Evolutionary conservation across 768 basidiomycete genomes (phyloP).

Genomic region (Erythrobasidium yunnanense): DNA sequence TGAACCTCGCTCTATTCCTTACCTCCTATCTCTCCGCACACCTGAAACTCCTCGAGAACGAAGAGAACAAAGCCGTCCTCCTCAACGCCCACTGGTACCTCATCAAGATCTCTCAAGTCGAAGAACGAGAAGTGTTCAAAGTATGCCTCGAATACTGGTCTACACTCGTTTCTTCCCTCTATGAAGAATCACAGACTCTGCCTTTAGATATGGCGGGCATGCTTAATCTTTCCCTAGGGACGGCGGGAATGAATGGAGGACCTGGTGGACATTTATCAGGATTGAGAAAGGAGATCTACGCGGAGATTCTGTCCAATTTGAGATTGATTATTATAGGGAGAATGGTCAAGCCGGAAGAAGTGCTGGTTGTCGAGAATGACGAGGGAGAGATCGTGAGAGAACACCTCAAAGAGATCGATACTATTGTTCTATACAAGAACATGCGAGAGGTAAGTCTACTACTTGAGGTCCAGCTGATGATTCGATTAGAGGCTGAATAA

Average conservation of each 20-base stretch:
- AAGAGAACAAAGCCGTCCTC: conserved; percentile 76
- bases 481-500: not conserved
- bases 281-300: conserved; percentile 85
- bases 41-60: conserved; percentile 84
- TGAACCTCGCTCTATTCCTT: conserved; percentile 94
- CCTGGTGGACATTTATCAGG: too few relatives aligned
- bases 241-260: too few relatives aligned
- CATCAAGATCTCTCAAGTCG: conserved; percentile 95
- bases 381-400: conserved; percentile 99
- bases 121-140: conserved; percentile 98
- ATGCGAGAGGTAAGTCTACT: conserved; percentile 75
- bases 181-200: conserved; percentile 88
- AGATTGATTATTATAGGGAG: conserved; percentile 91
- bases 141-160: conserved; percentile 97
- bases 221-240: conserved; percentile 65
- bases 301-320: conserved; percentile 85
- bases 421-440: conserved; percentile 95
- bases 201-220: conserved; percentile 72
- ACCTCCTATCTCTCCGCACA: conserved; percentile 91
- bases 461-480: not conserved
- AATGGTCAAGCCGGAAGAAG: conserved; percentile 99
- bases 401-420: conserved; percentile 82
- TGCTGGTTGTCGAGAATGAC: conserved; percentile 91
- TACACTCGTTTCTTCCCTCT: conserved; percentile 88
- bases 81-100: conserved; percentile 96